Percentiles rank a stretch among this genome's conserved stretches.
These are phyloP conservation scores for Craspedostauros australis DNA, from an alignment of 108 stramenopile species.

Conservation along the genomic window DNA sequence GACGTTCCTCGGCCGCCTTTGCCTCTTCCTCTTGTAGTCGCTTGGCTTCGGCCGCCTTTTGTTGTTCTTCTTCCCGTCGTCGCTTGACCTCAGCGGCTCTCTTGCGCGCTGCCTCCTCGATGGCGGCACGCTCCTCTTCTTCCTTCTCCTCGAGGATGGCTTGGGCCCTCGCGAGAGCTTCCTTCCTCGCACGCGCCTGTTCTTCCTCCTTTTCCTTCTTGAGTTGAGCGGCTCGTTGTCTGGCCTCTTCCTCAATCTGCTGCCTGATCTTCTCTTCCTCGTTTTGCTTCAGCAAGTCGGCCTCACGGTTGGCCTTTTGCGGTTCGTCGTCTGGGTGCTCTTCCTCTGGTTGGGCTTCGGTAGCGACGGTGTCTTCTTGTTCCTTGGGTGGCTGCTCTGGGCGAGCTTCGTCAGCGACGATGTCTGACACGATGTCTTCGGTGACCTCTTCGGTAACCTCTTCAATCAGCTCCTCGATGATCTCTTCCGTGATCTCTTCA, in stretches of 20 bases:
- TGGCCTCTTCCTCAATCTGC: neutral
- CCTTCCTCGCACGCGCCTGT: neutral
- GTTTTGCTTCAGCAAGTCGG: neutral
- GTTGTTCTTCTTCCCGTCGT: slow-evolving; percentile 9
- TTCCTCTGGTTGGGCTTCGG: slow-evolving; percentile 4
- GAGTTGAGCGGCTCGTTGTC: slow-evolving; percentile 4
- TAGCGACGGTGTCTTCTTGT: no score
- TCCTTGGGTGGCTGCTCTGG: no score
- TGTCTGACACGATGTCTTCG: neutral
- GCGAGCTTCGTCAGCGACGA: no score
- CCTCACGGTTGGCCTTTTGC: slow-evolving; percentile 1
- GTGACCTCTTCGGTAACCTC: neutral
- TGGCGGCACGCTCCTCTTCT: neutral
- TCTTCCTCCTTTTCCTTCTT: neutral
- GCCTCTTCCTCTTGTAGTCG: slow-evolving; percentile 5
- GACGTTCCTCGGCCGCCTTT: slow-evolving; percentile 3
- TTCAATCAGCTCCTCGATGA: no score
- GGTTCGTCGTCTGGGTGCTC: neutral
- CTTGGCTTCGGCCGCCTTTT: slow-evolving; percentile 1
- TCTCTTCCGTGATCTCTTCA: neutral
- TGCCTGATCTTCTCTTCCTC: neutral
- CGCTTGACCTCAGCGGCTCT: neutral
- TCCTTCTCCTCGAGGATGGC: neutral
- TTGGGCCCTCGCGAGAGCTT: neutral
- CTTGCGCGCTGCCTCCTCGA: neutral